Evolutionary conservation across 768 basidiomycete genomes (phyloP).

Genomic region (Hygrocybe coccinea): DNA sequence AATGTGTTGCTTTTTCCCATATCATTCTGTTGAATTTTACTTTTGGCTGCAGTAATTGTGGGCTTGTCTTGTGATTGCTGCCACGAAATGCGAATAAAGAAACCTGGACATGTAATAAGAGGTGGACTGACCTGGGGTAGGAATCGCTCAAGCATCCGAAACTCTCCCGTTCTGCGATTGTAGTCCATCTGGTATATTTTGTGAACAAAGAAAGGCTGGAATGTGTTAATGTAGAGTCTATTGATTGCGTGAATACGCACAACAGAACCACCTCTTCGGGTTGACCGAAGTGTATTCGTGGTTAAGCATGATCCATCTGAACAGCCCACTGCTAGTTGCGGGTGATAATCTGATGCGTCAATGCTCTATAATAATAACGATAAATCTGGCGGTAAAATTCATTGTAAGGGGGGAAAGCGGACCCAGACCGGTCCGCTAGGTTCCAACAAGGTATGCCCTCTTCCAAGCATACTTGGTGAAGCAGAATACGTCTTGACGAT

Average conservation of each 20-base stretch:
- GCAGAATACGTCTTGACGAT: slow-evolving; percentile 70
- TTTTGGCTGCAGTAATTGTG: slow-evolving; percentile 35
- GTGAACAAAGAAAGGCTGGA: slow-evolving; percentile 70
- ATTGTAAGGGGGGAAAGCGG: slow-evolving; percentile 18
- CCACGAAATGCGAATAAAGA: background rate
- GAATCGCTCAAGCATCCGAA: slow-evolving; percentile 85
- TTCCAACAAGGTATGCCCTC: slow-evolving; percentile 67
- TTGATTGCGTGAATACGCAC: slow-evolving; percentile 38
- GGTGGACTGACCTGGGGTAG: slow-evolving; percentile 54
- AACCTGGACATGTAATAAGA: slow-evolving; percentile 5
- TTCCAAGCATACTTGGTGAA: slow-evolving; percentile 67
- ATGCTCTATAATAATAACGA: slow-evolving; percentile 49
- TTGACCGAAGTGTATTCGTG: slow-evolving; percentile 64
- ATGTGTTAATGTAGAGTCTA: background rate
- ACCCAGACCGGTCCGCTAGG: slow-evolving; percentile 84
- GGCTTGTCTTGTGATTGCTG: slow-evolving; percentile 52
- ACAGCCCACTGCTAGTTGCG: slow-evolving; percentile 75
- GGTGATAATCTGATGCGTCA: slow-evolving; percentile 77
- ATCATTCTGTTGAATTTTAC: slow-evolving; percentile 27
- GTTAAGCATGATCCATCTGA: slow-evolving; percentile 80
- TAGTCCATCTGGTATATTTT: slow-evolving; percentile 87
- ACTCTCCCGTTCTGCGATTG: slow-evolving; percentile 66
- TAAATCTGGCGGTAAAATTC: background rate
- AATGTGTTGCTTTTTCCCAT: slow-evolving; percentile 27
- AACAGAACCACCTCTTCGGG: slow-evolving; percentile 65